Percentiles rank a stretch among this genome's conserved stretches.
Evolutionary conservation across 306 rosid species (phyloP).

Genomic region (Trichosanthes cucumerina): DNA sequence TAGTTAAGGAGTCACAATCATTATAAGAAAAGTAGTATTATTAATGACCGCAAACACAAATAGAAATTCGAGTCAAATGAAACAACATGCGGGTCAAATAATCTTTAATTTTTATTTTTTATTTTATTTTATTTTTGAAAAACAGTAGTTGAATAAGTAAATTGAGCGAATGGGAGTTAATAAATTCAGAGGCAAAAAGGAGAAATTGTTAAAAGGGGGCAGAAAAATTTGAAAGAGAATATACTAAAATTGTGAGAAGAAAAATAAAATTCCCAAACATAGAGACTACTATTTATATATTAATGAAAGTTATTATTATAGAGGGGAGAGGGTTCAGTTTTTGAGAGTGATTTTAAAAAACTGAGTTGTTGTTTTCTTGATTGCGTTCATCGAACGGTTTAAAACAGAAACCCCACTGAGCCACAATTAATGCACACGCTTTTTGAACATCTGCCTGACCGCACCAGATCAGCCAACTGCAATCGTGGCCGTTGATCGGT

Average conservation of each 20-base stretch:
- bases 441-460: neutral
- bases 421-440: neutral
- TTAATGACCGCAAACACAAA: neutral
- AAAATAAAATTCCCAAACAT: neutral
- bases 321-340: too few species aligned
- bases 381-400: neutral
- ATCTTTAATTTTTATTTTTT: too few species aligned
- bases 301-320: neutral
- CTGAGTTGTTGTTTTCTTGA: constrained; percentile 5
- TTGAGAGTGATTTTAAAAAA: neutral
- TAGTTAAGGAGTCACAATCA: too few species aligned
- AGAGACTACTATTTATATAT: constrained; percentile 2
- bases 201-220: neutral
- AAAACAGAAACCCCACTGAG: neutral
- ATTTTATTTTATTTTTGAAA: too few species aligned
- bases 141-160: neutral
- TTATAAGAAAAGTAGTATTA: too few species aligned
- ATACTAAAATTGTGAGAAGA: neutral
- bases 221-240: neutral
- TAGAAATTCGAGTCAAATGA: neutral
- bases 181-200: neutral
- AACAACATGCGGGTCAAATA: neutral
- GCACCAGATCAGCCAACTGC: neutral
- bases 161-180: neutral
- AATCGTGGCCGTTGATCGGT: neutral